phyloP scores from a whole-genome alignment of 2,329 filamentous ascomycete genomes.

The Epichloe uncinata region DNA sequence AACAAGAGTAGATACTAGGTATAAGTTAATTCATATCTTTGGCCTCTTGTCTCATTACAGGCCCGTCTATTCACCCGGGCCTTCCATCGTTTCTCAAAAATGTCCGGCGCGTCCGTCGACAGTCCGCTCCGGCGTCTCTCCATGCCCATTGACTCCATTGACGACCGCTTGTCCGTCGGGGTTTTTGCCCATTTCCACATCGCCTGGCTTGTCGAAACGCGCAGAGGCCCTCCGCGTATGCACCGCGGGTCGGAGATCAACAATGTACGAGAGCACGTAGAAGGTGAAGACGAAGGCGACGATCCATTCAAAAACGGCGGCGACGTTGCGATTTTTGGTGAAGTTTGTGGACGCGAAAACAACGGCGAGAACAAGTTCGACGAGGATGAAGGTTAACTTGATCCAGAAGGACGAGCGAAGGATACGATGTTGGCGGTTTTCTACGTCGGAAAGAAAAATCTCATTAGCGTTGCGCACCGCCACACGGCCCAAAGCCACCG shows the following conservation, averaged over 20 bases:
- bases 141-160: neutral
- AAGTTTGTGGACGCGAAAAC: slow-evolving; percentile 52
- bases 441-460: slow-evolving; percentile 15
- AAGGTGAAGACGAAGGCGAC: slow-evolving; percentile 78
- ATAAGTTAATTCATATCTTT: too few species aligned
- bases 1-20: neutral
- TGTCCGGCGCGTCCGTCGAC: neutral
- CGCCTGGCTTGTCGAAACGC: slow-evolving; percentile 18
- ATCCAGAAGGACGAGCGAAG: slow-evolving; percentile 73
- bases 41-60: neutral
- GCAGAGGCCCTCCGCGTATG: slow-evolving; percentile 33
- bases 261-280: slow-evolving; percentile 74
- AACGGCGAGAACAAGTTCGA: slow-evolving; percentile 62
- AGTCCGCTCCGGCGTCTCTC: neutral
- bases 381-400: slow-evolving; percentile 72
- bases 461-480: neutral
- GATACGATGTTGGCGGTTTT: slow-evolving; percentile 61
- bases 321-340: slow-evolving; percentile 42
- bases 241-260: slow-evolving; percentile 75
- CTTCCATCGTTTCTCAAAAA: neutral
- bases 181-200: slow-evolving; percentile 10
- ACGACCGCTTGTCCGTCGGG: neutral
- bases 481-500: too few species aligned
- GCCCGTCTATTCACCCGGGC: too few species aligned
- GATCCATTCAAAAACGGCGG: slow-evolving; percentile 66